Evolutionary conservation across 1,284 basidiomycete species (phyloP).

Genomic region (Marasmius tenuissimus): DNA sequence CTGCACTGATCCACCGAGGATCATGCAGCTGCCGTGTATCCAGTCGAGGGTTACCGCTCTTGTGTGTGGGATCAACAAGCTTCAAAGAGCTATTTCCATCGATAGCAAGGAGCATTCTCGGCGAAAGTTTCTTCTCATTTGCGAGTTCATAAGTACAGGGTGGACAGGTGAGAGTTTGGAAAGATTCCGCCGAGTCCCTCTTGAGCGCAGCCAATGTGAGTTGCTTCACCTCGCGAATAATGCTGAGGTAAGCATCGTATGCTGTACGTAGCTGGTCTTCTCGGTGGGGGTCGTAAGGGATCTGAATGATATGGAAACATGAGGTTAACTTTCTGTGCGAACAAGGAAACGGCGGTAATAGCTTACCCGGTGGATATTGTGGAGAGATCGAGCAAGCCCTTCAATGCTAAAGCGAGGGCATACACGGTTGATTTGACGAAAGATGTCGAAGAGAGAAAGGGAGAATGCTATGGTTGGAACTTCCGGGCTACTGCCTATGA

Average conservation of each 20-base stretch:
- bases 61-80: slow-evolving; percentile 20
- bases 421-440: slow-evolving; percentile 10
- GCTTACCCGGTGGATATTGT: slow-evolving; percentile 10
- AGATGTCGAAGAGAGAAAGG: slow-evolving; percentile 11
- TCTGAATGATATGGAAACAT: neutral
- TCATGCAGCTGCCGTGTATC: slow-evolving; percentile 8
- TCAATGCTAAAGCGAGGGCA: slow-evolving; percentile 15
- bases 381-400: slow-evolving; percentile 5
- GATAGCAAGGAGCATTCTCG: slow-evolving; percentile 20
- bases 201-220: neutral
- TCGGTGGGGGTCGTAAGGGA: neutral
- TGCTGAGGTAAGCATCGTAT: neutral
- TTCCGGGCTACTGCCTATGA: slow-evolving; percentile 11
- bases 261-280: neutral
- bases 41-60: slow-evolving; percentile 16
- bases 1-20: slow-evolving; percentile 17
- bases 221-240: neutral
- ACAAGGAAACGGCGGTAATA: neutral
- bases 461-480: slow-evolving; percentile 11
- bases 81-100: slow-evolving; percentile 38
- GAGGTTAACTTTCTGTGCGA: neutral
- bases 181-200: neutral
- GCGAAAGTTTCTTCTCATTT: neutral
- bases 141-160: neutral
- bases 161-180: neutral